Evolutionary conservation across 2,329 filamentous ascomycete species (phyloP), one percentile per base, ranked within the genome.

Genomic region (Achaetomium macrosporum): DNA sequence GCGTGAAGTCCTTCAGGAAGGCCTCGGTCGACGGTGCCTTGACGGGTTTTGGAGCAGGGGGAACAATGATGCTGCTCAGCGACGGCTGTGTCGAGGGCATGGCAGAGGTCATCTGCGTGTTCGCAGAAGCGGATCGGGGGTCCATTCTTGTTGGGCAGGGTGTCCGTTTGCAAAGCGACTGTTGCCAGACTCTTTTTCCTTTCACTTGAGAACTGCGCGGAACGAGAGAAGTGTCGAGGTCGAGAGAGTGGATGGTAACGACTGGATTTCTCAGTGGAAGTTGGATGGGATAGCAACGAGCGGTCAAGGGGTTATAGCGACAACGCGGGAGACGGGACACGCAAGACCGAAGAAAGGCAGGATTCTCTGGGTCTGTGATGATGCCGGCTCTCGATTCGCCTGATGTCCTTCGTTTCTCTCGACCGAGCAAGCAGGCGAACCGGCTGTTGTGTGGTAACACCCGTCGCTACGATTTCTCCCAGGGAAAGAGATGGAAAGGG

Each of bases 1-100:
- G 80, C 54, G 81, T 92, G 65, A 92, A 88, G 69, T 95, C 86
- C 63, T 85, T 83, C 55, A 95, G 77, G 66, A 90, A 90, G 29
- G 71, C 60, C 50, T 81, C 78, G 10, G 73, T 76, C 13, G 75
- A 76, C 1, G 73, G 64, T 1, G 65, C 50, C 60, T 69, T 68
- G 55, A 54, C 45, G 57, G 65, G 65, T 41, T 63, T 56, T 10
- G 66, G 63, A 33, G 62, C 58, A 11, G 65, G 64, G 7, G 64
- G 64, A 17, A 55, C 58, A 37, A 63, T 59, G 44, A 61, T 61
- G 56, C 63, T 59, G 56, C 63, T 57, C 30, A 64, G 50, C n/a
- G 66, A 55, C 36, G 36, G 44, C 20, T 55, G 63, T 42, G 63
- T 58, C 31, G 68, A 63, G 10, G 61, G 47, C 42, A 66, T 61